Conservation (phyloP, 139 green algal species). For the Tetraselmis striata region DNA sequence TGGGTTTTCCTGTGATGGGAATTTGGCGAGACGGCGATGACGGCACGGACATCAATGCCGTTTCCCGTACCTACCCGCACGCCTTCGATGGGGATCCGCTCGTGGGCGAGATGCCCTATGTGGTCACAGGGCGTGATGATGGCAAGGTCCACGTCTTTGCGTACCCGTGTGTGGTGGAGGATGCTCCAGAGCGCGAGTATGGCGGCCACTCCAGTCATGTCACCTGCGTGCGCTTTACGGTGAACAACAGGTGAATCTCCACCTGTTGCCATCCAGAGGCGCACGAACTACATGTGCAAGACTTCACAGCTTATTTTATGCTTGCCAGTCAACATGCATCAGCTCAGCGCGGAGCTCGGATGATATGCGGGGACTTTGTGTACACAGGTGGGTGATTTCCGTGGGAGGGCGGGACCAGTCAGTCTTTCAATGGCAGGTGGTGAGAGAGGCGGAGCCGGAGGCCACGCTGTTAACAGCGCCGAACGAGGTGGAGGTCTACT, state of each 20-base stretch:
- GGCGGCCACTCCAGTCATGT: constrained; percentile 3
- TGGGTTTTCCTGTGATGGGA: constrained; percentile 11
- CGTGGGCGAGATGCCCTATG: background rate
- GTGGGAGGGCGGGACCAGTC: constrained; percentile 16
- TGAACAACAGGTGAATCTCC: background rate
- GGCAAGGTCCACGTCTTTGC: constrained; percentile 1
- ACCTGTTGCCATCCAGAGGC: too few species aligned
- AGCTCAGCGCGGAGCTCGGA: too few species aligned
- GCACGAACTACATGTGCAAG: too few species aligned
- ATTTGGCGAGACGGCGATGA: background rate
- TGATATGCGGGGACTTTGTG: too few species aligned
- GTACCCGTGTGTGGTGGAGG: constrained; percentile 9
- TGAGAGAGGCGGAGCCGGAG: constrained; percentile 1
- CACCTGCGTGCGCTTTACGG: background rate
- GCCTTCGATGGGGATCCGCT: background rate
- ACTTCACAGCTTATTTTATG: too few species aligned
- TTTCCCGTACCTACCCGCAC: background rate
- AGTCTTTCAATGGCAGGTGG: constrained; percentile 21
- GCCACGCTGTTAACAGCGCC: background rate
- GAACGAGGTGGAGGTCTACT: background rate
- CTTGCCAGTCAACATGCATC: too few species aligned
- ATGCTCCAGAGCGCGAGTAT: background rate
- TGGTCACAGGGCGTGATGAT: constrained; percentile 1
- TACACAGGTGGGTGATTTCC: constrained; percentile 9
- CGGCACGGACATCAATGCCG: constrained; percentile 11